Evolutionary conservation across 1,284 basidiomycete species (phyloP).

Genomic region (Heliocybe sulcata): DNA sequence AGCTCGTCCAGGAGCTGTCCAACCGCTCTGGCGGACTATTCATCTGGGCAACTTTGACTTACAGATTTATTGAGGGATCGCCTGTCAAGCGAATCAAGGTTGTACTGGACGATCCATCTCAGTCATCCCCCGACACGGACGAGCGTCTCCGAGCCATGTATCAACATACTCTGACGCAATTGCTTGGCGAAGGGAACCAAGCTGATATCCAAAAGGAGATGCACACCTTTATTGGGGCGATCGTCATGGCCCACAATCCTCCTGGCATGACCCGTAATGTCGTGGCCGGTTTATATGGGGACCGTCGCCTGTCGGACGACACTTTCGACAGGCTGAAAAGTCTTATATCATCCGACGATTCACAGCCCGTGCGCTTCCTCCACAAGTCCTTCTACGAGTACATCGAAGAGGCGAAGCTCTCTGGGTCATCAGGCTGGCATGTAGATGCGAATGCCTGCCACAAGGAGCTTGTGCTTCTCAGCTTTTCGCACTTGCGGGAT

Average conservation of each 20-base stretch:
- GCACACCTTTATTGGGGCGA: not conserved
- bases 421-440: not conserved
- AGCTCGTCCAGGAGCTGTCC: not conserved
- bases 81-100: not conserved
- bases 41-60: not conserved
- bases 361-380: not conserved
- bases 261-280: not conserved
- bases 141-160: not conserved
- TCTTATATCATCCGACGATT: not conserved
- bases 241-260: not conserved
- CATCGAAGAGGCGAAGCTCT: not conserved
- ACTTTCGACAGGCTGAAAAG: not conserved
- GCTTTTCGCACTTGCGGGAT: not conserved
- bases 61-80: not conserved
- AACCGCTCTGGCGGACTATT: not conserved
- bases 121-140: not conserved
- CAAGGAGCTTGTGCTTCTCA: not conserved
- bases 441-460: not conserved
- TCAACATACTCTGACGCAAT: not conserved
- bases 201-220: not conserved
- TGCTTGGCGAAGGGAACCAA: not conserved
- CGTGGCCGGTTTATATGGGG: not conserved
- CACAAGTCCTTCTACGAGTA: not conserved
- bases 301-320: not conserved
- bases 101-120: not conserved